phyloP scores from a whole-genome alignment of 176 grass and related monocot genomes.

The Typha latifolia region DNA sequence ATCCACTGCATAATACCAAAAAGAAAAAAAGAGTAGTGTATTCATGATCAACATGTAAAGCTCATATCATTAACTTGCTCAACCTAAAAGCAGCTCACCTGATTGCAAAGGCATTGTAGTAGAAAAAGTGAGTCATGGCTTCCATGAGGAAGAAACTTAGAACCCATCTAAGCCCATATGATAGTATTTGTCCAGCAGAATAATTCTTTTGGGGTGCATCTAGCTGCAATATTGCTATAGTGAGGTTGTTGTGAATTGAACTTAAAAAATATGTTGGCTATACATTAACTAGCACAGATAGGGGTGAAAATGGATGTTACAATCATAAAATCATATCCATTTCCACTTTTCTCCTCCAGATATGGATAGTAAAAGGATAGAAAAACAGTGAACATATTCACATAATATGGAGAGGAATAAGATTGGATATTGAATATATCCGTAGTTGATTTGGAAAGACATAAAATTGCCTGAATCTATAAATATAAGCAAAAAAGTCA shows the following conservation, averaged over 20 bases:
- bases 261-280: too few relatives aligned
- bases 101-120: conserved; percentile 87
- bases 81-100: conserved; percentile 35
- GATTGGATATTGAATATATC: too few relatives aligned
- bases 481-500: too few relatives aligned
- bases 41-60: conserved; percentile 2
- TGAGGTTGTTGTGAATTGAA: not conserved
- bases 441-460: too few relatives aligned
- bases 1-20: conserved; percentile 38
- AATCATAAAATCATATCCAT: too few relatives aligned
- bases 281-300: too few relatives aligned
- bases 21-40: conserved; percentile 15
- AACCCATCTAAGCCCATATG: conserved; percentile 69
- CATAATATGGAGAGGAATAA: too few relatives aligned
- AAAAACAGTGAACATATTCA: too few relatives aligned
- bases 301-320: too few relatives aligned
- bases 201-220: conserved; percentile 67
- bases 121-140: conserved; percentile 74
- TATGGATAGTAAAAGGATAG: too few relatives aligned
- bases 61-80: not conserved
- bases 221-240: conserved; percentile 60
- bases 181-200: conserved; percentile 54
- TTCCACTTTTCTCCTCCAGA: too few relatives aligned
- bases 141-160: conserved; percentile 69
- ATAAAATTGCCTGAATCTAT: too few relatives aligned